Evolutionary conservation across 805 yeast species (phyloP).

Genomic region (Kazachstania taianensis): DNA sequence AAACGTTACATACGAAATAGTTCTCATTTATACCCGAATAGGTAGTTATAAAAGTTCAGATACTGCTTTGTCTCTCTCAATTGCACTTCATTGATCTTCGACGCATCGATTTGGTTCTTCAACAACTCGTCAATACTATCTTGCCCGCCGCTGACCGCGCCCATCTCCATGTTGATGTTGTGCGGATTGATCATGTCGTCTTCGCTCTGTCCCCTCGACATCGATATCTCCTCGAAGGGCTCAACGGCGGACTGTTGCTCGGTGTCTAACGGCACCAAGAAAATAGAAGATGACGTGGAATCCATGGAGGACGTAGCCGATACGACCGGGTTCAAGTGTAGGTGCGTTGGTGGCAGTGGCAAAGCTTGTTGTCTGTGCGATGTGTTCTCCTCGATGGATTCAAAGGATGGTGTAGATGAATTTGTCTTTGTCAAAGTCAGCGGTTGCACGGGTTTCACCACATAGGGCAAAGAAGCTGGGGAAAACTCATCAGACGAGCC

Average conservation of each 20-base stretch:
- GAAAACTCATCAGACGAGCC: constrained; percentile 1
- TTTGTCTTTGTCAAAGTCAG: not conserved
- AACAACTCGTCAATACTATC: constrained; percentile 5
- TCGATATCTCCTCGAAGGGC: not conserved
- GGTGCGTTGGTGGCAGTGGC: not conserved
- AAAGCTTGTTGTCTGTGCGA: not conserved
- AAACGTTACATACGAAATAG: no score
- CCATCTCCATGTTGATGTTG: not conserved
- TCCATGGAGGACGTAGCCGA: not conserved
- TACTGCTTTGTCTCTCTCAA: constrained; percentile 24
- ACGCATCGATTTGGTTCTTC: not conserved
- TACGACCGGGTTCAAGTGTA: not conserved
- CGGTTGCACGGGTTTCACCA: not conserved
- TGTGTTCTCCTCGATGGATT: not conserved
- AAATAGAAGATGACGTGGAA: not conserved
- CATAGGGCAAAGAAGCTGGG: not conserved
- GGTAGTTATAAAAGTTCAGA: constrained; percentile 22
- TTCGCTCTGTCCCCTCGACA: not conserved
- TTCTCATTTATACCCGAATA: constrained; percentile 11
- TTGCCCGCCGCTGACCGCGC: not conserved
- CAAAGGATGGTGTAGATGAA: constrained; percentile 3
- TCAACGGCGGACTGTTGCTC: constrained; percentile 6
- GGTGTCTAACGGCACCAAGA: constrained; percentile 4
- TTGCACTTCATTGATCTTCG: constrained; percentile 16
- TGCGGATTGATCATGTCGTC: not conserved